Conservation (phyloP, 495 filamentous ascomycete genomes). For the Elaphomyces granulatus region DNA sequence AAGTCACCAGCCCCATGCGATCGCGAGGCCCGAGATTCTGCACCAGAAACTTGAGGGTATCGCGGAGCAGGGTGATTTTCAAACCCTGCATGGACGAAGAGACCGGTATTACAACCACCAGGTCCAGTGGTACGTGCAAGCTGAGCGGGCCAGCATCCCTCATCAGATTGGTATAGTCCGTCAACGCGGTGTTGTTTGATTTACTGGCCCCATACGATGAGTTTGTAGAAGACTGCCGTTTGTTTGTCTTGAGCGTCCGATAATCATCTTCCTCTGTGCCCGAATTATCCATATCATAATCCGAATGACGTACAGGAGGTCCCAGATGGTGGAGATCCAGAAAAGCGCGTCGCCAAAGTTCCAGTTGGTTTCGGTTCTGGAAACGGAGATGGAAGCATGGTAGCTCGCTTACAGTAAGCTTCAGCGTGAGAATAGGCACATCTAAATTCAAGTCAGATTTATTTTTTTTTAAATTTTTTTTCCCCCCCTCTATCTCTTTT, state of each 20-base stretch:
- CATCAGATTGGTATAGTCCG: constrained; percentile 53
- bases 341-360: constrained; percentile 81
- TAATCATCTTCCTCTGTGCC: constrained; percentile 92
- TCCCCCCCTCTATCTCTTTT: too few species aligned
- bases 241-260: constrained; percentile 47
- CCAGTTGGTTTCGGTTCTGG: constrained; percentile 69
- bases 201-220: constrained; percentile 62
- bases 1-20: constrained; percentile 94
- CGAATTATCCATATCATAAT: constrained; percentile 65
- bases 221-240: constrained; percentile 74
- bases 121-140: constrained; percentile 83
- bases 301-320: constrained; percentile 45
- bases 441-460: constrained; percentile 43
- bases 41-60: constrained; percentile 87
- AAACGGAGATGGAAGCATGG: constrained; percentile 94
- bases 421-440: constrained; percentile 75
- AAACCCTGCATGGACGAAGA: constrained; percentile 98
- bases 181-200: constrained; percentile 32
- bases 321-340: constrained; percentile 61
- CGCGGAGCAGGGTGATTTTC: constrained; percentile 92
- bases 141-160: constrained; percentile 37
- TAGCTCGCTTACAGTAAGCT: constrained; percentile 85
- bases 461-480: too few species aligned
- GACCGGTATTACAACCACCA: constrained; percentile 93
- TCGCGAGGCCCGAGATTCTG: constrained; percentile 84